Evolutionary conservation across 2,329 filamentous ascomycete genomes (phyloP).

Genomic region (Fusarium ramigenum): DNA sequence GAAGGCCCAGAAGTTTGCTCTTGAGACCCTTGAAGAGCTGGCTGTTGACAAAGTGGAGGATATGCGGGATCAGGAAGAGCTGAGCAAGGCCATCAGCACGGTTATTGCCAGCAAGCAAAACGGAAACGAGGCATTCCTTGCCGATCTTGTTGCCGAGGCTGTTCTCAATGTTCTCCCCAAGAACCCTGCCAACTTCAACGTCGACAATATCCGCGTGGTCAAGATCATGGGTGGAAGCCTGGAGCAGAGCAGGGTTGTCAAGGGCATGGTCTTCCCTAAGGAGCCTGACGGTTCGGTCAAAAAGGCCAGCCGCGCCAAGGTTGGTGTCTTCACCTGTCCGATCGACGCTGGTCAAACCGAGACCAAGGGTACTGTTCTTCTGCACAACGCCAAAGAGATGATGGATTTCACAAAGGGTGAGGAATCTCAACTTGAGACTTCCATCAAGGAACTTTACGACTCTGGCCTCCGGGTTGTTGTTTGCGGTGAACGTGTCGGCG

Average conservation of each 20-base stretch:
- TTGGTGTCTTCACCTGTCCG: conserved; percentile 94
- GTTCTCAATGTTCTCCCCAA: conserved; percentile 91
- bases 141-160: conserved; percentile 85
- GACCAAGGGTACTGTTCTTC: conserved; percentile 96
- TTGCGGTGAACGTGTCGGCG: conserved; percentile 92
- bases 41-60: conserved; percentile 91
- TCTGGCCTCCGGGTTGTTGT: conserved; percentile 91
- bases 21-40: conserved; percentile 87
- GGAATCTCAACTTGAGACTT: conserved; percentile 87
- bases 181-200: conserved; percentile 95
- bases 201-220: conserved; percentile 98
- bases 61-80: conserved; percentile 80
- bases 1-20: conserved; percentile 87
- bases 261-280: conserved; percentile 97
- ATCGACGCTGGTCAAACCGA: conserved; percentile 97
- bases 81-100: conserved; percentile 94
- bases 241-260: conserved; percentile 92
- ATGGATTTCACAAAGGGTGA: conserved; percentile 98
- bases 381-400: conserved; percentile 99
- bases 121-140: conserved; percentile 89
- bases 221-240: conserved; percentile 99
- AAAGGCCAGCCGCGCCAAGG: conserved; percentile 92
- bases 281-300: conserved; percentile 93
- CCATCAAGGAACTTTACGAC: conserved; percentile 96
- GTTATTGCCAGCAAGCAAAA: conserved; percentile 97